Conservation (phyloP, 2,329 filamentous ascomycete species). For the Cladobotryum protrusum region DNA sequence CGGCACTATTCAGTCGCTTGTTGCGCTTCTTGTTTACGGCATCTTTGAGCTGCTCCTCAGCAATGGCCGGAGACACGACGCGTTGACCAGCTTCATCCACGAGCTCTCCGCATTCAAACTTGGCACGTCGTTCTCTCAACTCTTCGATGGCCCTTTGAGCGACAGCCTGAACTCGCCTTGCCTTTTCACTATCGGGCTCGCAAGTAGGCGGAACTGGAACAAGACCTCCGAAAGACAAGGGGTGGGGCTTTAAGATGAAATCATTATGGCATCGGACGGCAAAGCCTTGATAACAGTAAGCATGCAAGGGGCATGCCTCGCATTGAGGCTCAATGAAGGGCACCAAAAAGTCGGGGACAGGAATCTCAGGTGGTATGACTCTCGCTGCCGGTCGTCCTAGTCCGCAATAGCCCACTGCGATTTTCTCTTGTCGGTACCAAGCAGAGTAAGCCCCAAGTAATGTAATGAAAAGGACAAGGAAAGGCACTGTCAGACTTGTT, state of each 20-base stretch:
- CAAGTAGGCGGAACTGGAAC: constrained; percentile 85
- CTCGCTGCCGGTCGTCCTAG: constrained; percentile 59
- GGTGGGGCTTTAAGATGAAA: constrained; percentile 80
- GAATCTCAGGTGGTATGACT: constrained; percentile 42
- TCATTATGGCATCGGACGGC: constrained; percentile 76
- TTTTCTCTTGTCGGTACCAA: constrained; percentile 91
- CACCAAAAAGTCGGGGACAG: constrained; percentile 65
- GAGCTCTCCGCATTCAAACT: constrained; percentile 82
- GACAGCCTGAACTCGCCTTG: constrained; percentile 76
- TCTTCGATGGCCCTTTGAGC: constrained; percentile 84
- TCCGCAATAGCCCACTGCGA: constrained; percentile 93
- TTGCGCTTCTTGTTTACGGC: constrained; percentile 68
- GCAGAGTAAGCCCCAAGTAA: constrained; percentile 65
- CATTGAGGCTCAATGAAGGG: constrained; percentile 71
- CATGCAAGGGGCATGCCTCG: constrained; percentile 84
- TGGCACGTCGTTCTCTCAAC: constrained; percentile 75
- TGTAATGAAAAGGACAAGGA: constrained; percentile 65
- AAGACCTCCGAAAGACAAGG: constrained; percentile 72
- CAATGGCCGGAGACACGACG: constrained; percentile 51
- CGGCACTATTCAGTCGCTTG: constrained; percentile 76
- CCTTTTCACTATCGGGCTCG: constrained; percentile 91
- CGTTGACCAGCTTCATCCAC: constrained; percentile 54
- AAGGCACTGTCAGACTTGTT: constrained; percentile 53
- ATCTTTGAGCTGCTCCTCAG: constrained; percentile 70
- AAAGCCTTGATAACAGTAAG: constrained; percentile 77